These are phyloP conservation scores for Solanum corneliomulleri DNA, from an alignment of 257 asterid species.

Conservation along the genomic window DNA sequence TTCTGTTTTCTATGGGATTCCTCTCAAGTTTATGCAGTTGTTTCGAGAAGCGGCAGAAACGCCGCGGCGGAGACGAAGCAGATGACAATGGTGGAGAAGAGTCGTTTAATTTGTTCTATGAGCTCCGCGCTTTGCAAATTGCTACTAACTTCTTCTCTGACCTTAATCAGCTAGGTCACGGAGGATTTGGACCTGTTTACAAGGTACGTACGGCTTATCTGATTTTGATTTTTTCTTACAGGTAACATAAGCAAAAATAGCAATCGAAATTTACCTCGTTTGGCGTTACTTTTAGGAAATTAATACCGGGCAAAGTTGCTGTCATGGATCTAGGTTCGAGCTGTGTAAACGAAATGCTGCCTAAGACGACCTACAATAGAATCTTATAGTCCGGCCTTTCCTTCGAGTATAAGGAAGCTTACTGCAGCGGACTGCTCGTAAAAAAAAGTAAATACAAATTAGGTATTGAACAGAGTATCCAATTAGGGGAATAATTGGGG, in stretches of 20 bases:
- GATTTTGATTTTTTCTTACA: not conserved
- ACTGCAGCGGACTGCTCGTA: not conserved
- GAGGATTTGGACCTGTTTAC: constrained; percentile 82
- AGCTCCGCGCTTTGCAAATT: constrained; percentile 49
- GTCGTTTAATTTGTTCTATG: constrained; percentile 34
- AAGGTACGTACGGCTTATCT: constrained; percentile 25
- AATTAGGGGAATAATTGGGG: not conserved
- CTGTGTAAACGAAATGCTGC: not conserved
- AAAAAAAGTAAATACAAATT: not conserved
- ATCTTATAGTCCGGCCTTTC: not conserved
- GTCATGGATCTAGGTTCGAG: not conserved
- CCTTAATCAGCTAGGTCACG: constrained; percentile 63
- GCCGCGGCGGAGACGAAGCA: constrained; percentile 11
- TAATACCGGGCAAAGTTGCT: not conserved
- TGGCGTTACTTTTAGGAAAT: not conserved
- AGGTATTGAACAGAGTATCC: not conserved
- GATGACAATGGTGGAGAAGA: constrained; percentile 22
- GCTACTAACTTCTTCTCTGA: constrained; percentile 86
- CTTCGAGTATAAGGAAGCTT: not conserved
- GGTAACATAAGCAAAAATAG: not conserved
- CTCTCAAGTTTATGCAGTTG: constrained; percentile 33
- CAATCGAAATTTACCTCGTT: not conserved
- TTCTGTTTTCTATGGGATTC: constrained; percentile 31
- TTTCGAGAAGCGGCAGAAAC: constrained; percentile 18
- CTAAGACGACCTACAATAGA: not conserved